Evolutionary conservation across 2,329 filamentous ascomycete species (phyloP).

Genomic region (Diaporthe vexans): DNA sequence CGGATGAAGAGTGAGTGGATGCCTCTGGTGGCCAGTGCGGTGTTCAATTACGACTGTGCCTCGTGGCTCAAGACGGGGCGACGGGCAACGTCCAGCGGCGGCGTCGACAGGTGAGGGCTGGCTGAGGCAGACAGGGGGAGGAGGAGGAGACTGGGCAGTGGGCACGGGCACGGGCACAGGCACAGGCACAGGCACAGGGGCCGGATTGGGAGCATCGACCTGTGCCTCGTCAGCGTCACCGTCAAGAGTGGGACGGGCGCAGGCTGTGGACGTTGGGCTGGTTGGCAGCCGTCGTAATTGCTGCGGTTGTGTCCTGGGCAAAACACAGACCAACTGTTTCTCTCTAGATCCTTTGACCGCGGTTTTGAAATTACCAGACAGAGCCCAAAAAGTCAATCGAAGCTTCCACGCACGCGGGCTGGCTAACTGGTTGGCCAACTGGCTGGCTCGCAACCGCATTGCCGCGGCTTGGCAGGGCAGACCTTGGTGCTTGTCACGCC

Average conservation of each 20-base stretch:
- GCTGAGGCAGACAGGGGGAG: conserved; percentile 6
- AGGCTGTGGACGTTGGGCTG: too few species aligned
- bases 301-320: background rate
- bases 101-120: conserved; percentile 16
- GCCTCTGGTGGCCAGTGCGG: conserved; percentile 6
- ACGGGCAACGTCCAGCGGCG: conserved; percentile 8
- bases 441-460: background rate
- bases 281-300: too few species aligned
- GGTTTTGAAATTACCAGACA: too few species aligned
- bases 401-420: background rate
- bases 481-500: conserved; percentile 14
- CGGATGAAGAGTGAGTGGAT: background rate
- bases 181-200: background rate
- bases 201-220: conserved; percentile 1
- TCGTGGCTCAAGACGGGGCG: background rate
- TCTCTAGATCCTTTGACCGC: too few species aligned
- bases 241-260: too few species aligned
- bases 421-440: background rate
- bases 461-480: conserved; percentile 28
- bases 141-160: too few species aligned
- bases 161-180: too few species aligned
- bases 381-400: conserved; percentile 10
- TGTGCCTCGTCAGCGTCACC: too few species aligned
- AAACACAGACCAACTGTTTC: background rate
- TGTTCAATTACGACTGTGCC: background rate